Percentiles rank a stretch among this genome's conserved stretches.
Evolutionary conservation across 306 rosid genomes (phyloP).

Genomic region (Dryas alaskensis): DNA sequence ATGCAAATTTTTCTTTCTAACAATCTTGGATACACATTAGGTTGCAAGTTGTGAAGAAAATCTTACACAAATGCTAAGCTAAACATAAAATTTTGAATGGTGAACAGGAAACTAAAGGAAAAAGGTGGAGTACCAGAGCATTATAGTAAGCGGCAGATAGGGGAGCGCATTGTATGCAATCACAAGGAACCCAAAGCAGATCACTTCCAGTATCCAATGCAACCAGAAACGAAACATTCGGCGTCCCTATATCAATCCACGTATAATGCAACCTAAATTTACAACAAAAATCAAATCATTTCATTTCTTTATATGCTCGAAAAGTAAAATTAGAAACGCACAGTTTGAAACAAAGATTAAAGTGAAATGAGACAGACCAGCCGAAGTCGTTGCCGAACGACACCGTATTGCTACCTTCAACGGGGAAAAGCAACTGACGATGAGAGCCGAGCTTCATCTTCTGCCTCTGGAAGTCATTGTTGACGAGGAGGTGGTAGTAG

Average conservation of each 20-base stretch:
- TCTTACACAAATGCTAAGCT: not conserved
- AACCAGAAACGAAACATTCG: slow-evolving; percentile 85
- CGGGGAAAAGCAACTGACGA: slow-evolving; percentile 58
- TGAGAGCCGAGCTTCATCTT: slow-evolving; percentile 49
- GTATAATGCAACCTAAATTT: slow-evolving; percentile 77
- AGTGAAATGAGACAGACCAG: slow-evolving; percentile 48
- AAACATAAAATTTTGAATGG: not conserved
- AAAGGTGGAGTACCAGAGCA: slow-evolving; percentile 58
- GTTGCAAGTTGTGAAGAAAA: not conserved
- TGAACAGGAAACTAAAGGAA: not conserved
- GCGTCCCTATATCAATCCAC: slow-evolving; percentile 93
- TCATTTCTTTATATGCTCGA: not conserved
- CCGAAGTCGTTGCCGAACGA: slow-evolving; percentile 83
- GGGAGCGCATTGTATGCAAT: slow-evolving; percentile 89
- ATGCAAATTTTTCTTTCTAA: not conserved
- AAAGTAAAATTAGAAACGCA: not conserved
- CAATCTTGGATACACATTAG: not conserved
- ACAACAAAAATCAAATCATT: not conserved
- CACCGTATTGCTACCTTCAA: slow-evolving; percentile 69
- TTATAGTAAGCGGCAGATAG: slow-evolving; percentile 62
- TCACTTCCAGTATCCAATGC: slow-evolving; percentile 95
- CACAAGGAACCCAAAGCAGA: slow-evolving; percentile 94
- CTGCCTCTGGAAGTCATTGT: slow-evolving; percentile 56
- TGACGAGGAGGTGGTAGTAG: slow-evolving; percentile 53
- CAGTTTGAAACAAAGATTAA: not conserved